Base-by-base conservation (phyloP, 768 basidiomycete species). In the Leucosporidium creatinivorum region DNA sequence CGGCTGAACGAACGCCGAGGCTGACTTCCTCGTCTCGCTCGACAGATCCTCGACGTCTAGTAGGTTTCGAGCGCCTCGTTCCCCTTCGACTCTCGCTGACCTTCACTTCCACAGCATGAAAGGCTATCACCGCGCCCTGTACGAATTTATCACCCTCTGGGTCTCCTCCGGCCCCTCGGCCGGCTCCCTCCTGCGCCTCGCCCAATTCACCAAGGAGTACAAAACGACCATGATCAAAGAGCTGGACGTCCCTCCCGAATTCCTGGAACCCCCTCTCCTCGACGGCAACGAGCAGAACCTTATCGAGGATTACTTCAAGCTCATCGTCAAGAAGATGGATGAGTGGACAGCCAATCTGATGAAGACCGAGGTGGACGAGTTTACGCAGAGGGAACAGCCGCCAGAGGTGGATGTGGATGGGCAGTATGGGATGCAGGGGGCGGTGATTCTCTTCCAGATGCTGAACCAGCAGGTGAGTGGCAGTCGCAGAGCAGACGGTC, bases 401-500 rank as follows among this genome's bases (percentile, higher is more conserved):
- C 94, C 93, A 4, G 94, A 98, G 78, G 79, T 88, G 56, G 90
- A 93, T 75, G 85, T 85, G 63, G 92, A 97, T 67, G 91, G 91
- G 19, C 81, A 88, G 69, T 97, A 97, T 76, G 89, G 89, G 25
- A 88, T 87, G 68, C 89, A 96, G 76, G 89, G 93, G 52, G 88
- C 93, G 23, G 85, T 94, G 61, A 96, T 98, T 75, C 82, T 99
- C 68, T 98, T 97, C 83, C 90, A 96, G 79, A 93, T 98, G 88
- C 88, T 97, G 73, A 98, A 93, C 78, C 91, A 94, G 78, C 74
- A 71, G 58, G 39, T 44, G 39, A 44, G 39, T 44, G 3, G 39
- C 33, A 33, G 4, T 33, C 33, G 33, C 33, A 10, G 39, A 44
- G 8, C 39, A 5, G 33, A 6, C 5, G 6, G 5, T 12, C 33